Percentiles rank a stretch among this genome's conserved stretches.
These are phyloP conservation scores for Metschnikowia picachoensis DNA, from an alignment of 805 yeast species.

Conservation along the genomic window DNA sequence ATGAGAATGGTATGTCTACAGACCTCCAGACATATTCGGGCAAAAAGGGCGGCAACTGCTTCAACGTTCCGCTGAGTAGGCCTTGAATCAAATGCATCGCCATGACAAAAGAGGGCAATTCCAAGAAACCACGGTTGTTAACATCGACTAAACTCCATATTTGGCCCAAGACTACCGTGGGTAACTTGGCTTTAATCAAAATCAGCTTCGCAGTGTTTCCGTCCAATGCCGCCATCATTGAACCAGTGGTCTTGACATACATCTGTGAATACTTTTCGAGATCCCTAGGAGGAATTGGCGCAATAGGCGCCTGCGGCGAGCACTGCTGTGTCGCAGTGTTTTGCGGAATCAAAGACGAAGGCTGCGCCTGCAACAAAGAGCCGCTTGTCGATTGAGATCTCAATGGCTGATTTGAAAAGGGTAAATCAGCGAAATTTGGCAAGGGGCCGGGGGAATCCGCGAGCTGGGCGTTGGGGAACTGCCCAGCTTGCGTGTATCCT, in stretches of 20 bases:
- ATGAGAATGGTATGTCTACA: slow-evolving; percentile 18
- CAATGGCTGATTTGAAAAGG: slow-evolving; percentile 15
- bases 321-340: slow-evolving; percentile 33
- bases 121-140: slow-evolving; percentile 65
- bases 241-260: slow-evolving; percentile 62
- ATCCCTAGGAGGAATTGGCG: slow-evolving; percentile 52
- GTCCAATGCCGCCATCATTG: slow-evolving; percentile 52
- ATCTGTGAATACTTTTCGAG: slow-evolving; percentile 63
- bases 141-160: slow-evolving; percentile 89
- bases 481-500: slow-evolving; percentile 80
- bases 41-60: slow-evolving; percentile 47
- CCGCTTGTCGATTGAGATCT: slow-evolving; percentile 36
- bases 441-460: slow-evolving; percentile 59
- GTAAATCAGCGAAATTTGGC: slow-evolving; percentile 51
- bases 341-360: slow-evolving; percentile 34
- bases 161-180: slow-evolving; percentile 72
- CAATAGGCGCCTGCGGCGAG: slow-evolving; percentile 16
- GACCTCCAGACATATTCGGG: slow-evolving; percentile 41
- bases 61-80: slow-evolving; percentile 59
- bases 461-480: slow-evolving; percentile 46
- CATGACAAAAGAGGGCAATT: slow-evolving; percentile 72
- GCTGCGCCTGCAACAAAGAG: slow-evolving; percentile 40
- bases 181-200: slow-evolving; percentile 83
- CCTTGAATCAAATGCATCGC: slow-evolving; percentile 96
- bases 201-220: slow-evolving; percentile 85